Evolutionary conservation across 2,329 filamentous ascomycete genomes (phyloP).

Genomic region (Karstenula rhodostoma): DNA sequence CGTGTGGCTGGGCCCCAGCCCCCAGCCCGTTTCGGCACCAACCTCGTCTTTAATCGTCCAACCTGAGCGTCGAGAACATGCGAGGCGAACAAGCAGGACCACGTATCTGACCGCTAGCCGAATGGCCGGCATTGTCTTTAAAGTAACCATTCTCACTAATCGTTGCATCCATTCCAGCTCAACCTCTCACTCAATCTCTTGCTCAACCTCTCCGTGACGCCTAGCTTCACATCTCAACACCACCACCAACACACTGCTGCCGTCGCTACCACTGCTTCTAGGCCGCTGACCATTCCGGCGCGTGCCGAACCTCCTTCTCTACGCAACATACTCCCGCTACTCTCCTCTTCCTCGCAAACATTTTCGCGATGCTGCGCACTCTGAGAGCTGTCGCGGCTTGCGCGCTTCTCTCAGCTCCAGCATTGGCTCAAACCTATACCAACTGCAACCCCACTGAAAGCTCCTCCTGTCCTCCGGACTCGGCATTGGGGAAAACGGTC

Average conservation of each 20-base stretch:
- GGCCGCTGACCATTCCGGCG: constrained; percentile 6
- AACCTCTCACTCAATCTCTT: constrained; percentile 32
- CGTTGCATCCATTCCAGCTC: constrained; percentile 15
- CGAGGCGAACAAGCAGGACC: constrained; percentile 32
- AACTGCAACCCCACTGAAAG: constrained; percentile 64
- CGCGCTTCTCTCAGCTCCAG: constrained; percentile 50
- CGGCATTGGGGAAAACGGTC: constrained; percentile 83
- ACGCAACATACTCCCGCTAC: constrained; percentile 11
- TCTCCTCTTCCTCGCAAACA: constrained; percentile 7
- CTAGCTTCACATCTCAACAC: constrained; percentile 8
- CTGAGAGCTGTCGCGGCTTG: constrained; percentile 48
- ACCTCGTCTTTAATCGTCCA: constrained; percentile 45
- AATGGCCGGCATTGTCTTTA: constrained; percentile 47
- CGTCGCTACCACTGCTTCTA: constrained; percentile 1
- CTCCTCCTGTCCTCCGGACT: constrained; percentile 73
- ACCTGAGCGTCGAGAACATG: constrained; percentile 33
- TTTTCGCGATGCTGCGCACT: constrained; percentile 44
- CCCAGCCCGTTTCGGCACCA: constrained; percentile 33
- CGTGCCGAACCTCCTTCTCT: constrained; percentile 2
- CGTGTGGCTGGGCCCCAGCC: constrained; percentile 44
- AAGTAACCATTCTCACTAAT: constrained; percentile 12
- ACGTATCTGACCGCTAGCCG: constrained; percentile 36
- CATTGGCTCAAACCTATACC: constrained; percentile 62
- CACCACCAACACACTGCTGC: background rate
- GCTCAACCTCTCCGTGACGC: constrained; percentile 31